These are phyloP conservation scores for Senna siamea DNA, from an alignment of 306 rosid species.

Conservation along the genomic window DNA sequence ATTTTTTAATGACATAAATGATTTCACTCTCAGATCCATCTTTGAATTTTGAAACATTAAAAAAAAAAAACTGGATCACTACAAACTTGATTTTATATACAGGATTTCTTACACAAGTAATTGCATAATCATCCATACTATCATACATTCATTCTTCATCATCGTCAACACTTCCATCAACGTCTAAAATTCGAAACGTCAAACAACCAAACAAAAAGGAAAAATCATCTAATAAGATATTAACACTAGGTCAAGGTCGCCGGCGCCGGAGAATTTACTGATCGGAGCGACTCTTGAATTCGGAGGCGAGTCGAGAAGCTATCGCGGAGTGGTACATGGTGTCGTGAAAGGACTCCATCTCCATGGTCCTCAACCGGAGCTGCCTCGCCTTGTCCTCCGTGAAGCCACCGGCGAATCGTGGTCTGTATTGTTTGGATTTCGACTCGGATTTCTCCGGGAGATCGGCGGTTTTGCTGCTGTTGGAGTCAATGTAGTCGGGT, in stretches of 20 bases:
- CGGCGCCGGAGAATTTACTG: conserved; percentile 34
- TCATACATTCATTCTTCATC: conserved; percentile 16
- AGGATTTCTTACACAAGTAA: neutral
- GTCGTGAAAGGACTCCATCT: conserved; percentile 71
- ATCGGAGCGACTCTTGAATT: conserved; percentile 62
- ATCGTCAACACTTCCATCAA: conserved; percentile 25
- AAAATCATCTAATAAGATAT: neutral
- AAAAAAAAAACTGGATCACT: neutral
- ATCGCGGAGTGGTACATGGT: conserved; percentile 95
- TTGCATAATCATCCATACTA: neutral
- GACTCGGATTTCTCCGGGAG: conserved; percentile 20
- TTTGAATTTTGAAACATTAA: neutral
- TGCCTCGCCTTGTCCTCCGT: conserved; percentile 89
- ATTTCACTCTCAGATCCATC: neutral
- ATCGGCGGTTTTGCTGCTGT: conserved; percentile 23
- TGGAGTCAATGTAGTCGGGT: conserved; percentile 76
- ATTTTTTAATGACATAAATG: neutral
- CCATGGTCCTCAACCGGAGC: conserved; percentile 71
- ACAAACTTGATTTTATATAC: neutral
- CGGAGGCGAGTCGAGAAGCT: conserved; percentile 89
- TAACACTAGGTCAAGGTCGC: neutral
- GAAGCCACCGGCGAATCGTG: conserved; percentile 69
- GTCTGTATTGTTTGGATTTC: conserved; percentile 39
- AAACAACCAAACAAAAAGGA: neutral
- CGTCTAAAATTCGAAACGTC: conserved; percentile 29